Base-by-base conservation (phyloP, 2,329 filamentous ascomycete species). In the Microsporum canis region DNA sequence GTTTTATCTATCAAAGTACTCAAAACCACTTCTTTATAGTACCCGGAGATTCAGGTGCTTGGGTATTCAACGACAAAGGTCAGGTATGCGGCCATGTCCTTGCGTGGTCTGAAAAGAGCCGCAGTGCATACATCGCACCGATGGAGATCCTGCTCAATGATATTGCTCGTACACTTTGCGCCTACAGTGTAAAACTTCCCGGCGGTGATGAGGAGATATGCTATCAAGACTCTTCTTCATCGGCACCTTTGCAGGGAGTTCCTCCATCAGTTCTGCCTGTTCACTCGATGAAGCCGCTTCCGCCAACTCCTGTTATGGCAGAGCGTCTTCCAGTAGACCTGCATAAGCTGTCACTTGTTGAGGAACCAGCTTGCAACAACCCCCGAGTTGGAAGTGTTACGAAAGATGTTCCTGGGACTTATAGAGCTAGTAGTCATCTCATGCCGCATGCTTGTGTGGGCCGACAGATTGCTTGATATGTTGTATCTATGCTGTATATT, bases 121-220 rank as follows among this genome's bases (percentile, higher is more conserved):
- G 84, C 47, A 86, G 90, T 3, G 91, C 91, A 0, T 97, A 96
- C 72, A 94, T 97, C 63, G 94, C 90, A 63, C 92, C 92, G 0
- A 97, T 97, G 92, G 89, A 96, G 61, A 82, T 96, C 1, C 76
- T 96, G 10, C 79, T 97, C 8, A 83, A 87, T 33, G 92, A 97
- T 69, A 95, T 97, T 61, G 87, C 85, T 33, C 83, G 88, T 64
- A 91, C 87, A 0, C 77, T 96, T 0, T 83, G 85, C 27, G 89
- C 89, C 0, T 75, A 75, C 1, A 81, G 84, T 31, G 83, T 96
- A n/a, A 79, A 81, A 3, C 79, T 96, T 0, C 90, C 90, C 0
- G 86, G 72, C n/a, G 68, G 69, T 29, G 69, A 71, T 10, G 66
- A 70, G 38, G 69, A 60, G 17, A 57, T 57, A 39, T 57, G 36